Percentiles rank a stretch among this genome's conserved stretches.
Evolutionary conservation across 306 rosid species (phyloP).

Genomic region (Arachis stenosperma): DNA sequence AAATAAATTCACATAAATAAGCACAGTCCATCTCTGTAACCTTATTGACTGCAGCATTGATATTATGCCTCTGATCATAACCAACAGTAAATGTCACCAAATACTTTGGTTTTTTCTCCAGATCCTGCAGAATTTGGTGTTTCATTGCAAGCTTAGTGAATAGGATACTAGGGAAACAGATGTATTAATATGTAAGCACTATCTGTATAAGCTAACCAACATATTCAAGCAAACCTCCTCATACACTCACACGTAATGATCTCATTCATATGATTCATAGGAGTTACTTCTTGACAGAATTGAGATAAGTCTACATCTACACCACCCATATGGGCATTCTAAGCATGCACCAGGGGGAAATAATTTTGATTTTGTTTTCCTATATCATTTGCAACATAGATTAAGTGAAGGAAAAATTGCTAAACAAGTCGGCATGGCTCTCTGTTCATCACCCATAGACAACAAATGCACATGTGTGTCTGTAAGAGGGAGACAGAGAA

Average conservation of each 20-base stretch:
- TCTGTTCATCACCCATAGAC: constrained; percentile 20
- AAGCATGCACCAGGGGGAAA: constrained; percentile 16
- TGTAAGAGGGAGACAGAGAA: background rate
- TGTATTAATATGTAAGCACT: constrained; percentile 11
- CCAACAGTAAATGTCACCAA: constrained; percentile 96
- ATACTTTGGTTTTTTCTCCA: constrained; percentile 82
- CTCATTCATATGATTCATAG: constrained; percentile 32
- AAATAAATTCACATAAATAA: constrained; percentile 5
- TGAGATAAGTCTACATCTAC: constrained; percentile 29
- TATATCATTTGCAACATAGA: constrained; percentile 30
- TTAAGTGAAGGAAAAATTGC: constrained; percentile 4
- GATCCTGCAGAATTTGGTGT: constrained; percentile 75
- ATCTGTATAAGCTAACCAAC: constrained; percentile 25
- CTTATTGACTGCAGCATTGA: constrained; percentile 81
- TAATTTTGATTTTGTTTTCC: constrained; percentile 20
- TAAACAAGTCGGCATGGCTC: constrained; percentile 4
- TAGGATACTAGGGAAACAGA: constrained; percentile 18
- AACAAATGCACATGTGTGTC: constrained; percentile 10
- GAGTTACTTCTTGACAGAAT: constrained; percentile 24
- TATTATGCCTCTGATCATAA: constrained; percentile 76
- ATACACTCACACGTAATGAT: constrained; percentile 33
- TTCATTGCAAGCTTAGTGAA: constrained; percentile 28
- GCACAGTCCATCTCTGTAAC: constrained; percentile 43
- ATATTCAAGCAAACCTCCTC: constrained; percentile 28
- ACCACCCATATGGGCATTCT: constrained; percentile 13